Evolutionary conservation across 2,329 filamentous ascomycete species (phyloP).

Genomic region (Geosmithia morbida): DNA sequence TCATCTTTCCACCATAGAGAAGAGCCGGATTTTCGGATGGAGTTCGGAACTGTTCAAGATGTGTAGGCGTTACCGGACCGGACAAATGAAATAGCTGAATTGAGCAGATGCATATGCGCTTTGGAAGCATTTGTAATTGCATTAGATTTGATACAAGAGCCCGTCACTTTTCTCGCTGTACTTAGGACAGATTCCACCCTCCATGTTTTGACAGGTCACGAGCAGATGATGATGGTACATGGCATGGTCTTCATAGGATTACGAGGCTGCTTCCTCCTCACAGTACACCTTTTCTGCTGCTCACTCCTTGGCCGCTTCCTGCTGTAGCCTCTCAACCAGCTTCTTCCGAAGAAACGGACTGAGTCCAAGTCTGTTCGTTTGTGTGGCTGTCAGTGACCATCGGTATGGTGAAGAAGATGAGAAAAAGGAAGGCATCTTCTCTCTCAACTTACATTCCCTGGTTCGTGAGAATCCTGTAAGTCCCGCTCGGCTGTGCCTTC

Average conservation of each 20-base stretch:
- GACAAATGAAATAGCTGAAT: too few relatives aligned
- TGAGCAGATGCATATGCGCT: too few relatives aligned
- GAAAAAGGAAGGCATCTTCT: not conserved
- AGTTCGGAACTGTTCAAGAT: too few relatives aligned
- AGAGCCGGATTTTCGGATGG: too few relatives aligned
- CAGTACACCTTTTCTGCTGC: not conserved
- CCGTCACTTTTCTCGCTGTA: too few relatives aligned
- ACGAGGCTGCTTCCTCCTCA: not conserved
- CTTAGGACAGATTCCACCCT: too few relatives aligned
- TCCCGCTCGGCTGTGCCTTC: slow-evolving; percentile 43
- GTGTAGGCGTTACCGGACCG: too few relatives aligned
- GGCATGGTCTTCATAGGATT: not conserved
- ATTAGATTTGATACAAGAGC: too few relatives aligned
- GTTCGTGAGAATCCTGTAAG: slow-evolving; percentile 49
- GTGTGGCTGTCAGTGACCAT: slow-evolving; percentile 7
- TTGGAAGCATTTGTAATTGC: too few relatives aligned
- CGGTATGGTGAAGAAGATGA: not conserved
- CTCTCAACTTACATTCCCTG: slow-evolving; percentile 47
- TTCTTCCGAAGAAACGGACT: slow-evolving; percentile 37
- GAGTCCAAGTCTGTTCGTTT: slow-evolving; percentile 28
- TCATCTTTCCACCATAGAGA: not conserved
- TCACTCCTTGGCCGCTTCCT: slow-evolving; percentile 25
- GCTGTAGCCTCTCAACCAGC: slow-evolving; percentile 31
- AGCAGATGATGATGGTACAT: not conserved
- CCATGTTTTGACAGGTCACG: too few relatives aligned